Evolutionary conservation across 148 eudicot species (phyloP).

Genomic region (Rhododendron henanense): DNA sequence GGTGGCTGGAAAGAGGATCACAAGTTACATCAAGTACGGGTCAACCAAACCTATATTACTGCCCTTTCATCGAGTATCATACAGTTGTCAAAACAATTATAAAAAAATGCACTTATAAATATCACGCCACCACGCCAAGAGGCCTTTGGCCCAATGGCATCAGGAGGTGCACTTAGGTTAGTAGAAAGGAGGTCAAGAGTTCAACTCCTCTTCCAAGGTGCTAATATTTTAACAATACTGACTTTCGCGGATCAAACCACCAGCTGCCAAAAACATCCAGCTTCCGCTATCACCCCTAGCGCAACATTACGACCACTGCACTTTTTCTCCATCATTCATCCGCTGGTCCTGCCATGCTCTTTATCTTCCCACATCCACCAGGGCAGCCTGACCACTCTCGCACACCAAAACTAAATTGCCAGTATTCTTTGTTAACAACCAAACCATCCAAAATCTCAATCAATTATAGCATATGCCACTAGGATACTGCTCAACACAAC

Average conservation of each 20-base stretch:
- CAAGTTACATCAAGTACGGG: not conserved
- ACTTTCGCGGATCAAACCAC: too few species aligned
- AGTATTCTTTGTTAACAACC: not conserved
- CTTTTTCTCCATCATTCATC: not conserved
- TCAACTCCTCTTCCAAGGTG: too few species aligned
- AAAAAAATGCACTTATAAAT: not conserved
- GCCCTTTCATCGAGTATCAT: not conserved
- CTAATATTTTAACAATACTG: too few species aligned
- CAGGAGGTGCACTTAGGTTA: too few species aligned
- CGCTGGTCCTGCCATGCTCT: not conserved
- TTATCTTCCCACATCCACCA: not conserved
- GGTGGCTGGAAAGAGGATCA: not conserved
- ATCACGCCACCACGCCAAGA: not conserved
- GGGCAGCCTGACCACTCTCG: not conserved
- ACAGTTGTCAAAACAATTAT: not conserved
- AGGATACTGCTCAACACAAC: not conserved
- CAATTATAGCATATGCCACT: not conserved
- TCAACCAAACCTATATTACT: not conserved
- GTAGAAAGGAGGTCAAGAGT: too few species aligned
- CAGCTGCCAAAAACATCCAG: not conserved
- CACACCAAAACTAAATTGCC: not conserved
- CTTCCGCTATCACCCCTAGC: not conserved
- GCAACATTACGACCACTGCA: not conserved
- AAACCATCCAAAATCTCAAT: not conserved
- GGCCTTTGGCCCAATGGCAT: too few species aligned